Evolutionary conservation across 352 stramenopile species (phyloP).

Genomic region (Plasmopara viticola): DNA sequence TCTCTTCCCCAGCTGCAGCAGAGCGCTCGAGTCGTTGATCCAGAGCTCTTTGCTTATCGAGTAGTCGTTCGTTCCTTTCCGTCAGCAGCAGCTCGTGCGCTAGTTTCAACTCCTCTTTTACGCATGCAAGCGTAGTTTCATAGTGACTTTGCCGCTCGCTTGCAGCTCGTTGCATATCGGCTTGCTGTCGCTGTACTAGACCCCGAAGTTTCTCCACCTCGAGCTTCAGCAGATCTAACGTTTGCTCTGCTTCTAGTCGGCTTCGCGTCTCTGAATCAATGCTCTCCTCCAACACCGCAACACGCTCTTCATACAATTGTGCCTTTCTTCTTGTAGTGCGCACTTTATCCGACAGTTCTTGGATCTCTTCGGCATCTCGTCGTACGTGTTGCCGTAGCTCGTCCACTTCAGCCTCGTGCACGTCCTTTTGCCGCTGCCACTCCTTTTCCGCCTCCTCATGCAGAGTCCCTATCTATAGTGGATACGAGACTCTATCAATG

Average conservation of each 20-base stretch:
- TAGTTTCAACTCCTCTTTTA: slow-evolving; percentile 39
- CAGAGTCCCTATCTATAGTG: slow-evolving; percentile 32
- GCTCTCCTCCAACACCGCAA: slow-evolving; percentile 54
- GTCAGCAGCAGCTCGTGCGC: slow-evolving; percentile 48
- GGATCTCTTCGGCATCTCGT: slow-evolving; percentile 39
- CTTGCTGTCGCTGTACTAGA: slow-evolving; percentile 42
- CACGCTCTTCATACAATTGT: slow-evolving; percentile 34
- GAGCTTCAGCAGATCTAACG: slow-evolving; percentile 58
- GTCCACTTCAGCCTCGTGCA: slow-evolving; percentile 43
- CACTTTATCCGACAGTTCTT: slow-evolving; percentile 47
- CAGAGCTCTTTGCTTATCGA: slow-evolving; percentile 54
- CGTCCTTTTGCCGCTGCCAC: slow-evolving; percentile 30
- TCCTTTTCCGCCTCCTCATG: slow-evolving; percentile 55
- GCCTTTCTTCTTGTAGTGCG: slow-evolving; percentile 27
- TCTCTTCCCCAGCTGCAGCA: slow-evolving; percentile 10
- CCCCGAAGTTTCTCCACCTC: slow-evolving; percentile 63
- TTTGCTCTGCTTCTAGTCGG: slow-evolving; percentile 54
- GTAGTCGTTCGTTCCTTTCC: slow-evolving; percentile 45
- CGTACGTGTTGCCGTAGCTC: slow-evolving; percentile 42
- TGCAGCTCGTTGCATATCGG: slow-evolving; percentile 36
- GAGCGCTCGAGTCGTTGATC: slow-evolving; percentile 36
- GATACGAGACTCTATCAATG: slow-evolving; percentile 4
- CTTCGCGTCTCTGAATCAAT: slow-evolving; percentile 45
- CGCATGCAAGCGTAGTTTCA: slow-evolving; percentile 27
- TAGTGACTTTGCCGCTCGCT: slow-evolving; percentile 25